Percentiles rank a stretch among this genome's conserved stretches.
These are phyloP conservation scores for Rhodofomes roseus DNA, from an alignment of 1,284 basidiomycete genomes.

Conservation along the genomic window DNA sequence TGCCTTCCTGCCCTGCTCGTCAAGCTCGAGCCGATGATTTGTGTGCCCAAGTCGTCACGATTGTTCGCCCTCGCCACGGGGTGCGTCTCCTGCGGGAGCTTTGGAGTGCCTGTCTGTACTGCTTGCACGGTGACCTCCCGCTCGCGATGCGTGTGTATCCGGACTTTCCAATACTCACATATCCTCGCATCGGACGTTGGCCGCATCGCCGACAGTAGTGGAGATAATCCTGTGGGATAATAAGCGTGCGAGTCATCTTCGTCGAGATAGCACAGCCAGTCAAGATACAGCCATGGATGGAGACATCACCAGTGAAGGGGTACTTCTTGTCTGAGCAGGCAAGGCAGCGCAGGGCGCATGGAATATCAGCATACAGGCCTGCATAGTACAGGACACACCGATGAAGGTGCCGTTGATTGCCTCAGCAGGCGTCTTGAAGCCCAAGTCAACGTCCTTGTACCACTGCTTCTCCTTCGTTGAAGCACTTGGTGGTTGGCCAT, in stretches of 20 bases:
- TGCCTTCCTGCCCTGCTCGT: no score
- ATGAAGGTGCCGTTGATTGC: conserved; percentile 98
- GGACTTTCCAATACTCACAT: no score
- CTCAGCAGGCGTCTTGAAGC: conserved; percentile 95
- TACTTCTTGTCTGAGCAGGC: conserved; percentile 91
- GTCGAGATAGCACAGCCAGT: conserved; percentile 97
- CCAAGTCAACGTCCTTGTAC: conserved; percentile 98
- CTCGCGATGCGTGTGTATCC: no score
- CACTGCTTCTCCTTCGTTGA: conserved; percentile 95
- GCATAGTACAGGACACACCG: conserved; percentile 50
- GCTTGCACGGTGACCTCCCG: no score
- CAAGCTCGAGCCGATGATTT: no score
- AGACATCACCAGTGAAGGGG: conserved; percentile 94
- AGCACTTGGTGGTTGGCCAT: conserved; percentile 67
- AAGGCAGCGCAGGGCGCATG: not conserved
- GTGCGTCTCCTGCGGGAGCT: no score
- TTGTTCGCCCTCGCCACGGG: no score
- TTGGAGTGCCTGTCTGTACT: no score
- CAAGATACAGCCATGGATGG: conserved; percentile 98
- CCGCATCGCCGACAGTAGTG: no score
- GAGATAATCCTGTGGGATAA: conserved; percentile 98
- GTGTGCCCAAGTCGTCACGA: no score
- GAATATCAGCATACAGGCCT: not conserved
- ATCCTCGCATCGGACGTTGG: no score
- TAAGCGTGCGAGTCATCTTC: conserved; percentile 99